Base-by-base conservation (phyloP, 768 basidiomycete species). In the Lactarius pseudohatsudake region DNA sequence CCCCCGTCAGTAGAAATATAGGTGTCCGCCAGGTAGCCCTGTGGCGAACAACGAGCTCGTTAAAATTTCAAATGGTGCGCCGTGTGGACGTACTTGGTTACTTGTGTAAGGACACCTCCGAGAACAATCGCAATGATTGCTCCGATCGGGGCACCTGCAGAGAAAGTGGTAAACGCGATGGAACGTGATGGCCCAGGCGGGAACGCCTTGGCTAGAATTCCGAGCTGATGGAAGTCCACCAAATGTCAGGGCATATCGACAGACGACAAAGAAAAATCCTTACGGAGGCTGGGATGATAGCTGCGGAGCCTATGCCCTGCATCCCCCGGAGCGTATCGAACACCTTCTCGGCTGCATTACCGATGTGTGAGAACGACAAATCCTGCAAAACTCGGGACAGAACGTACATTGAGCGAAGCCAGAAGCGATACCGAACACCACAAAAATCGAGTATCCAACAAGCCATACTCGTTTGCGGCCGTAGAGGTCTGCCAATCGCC, bases 141-240 rank as follows among this genome's bases (percentile, higher is more conserved):
- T 0, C 94, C 94, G 4, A 95, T 72, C 0, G 94, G 93, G 0
- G 90, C 91, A 30, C 95, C 95, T 0, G 92, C 91, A 1, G 89
- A 82, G 70, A 95, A 96, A 0, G 88, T 86, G 0, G 94, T 85
- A 68, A 96, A 96, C 0, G 92, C 94, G 1, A 86, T 76, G 1
- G 90, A 86, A 11, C 94, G 84, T 0, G 86, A 81, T 15, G 79
- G 79, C 0, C 88, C 88, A 0, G 83, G 81, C 2, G 89, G 88
- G 74, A 96, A 96, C 0, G 86, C 79, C 57, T 89, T 82, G 0
- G 94, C 94, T 41, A 96, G 81, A 64, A 92, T 94, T 1, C 94
- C 94, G 1, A 94, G 74, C 86, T 92, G 67, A 2, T 20, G 28
- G 26, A 16, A 16, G 26, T 47, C n/a, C 15, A n/a, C 34, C 32